A percentile compares a stretch with the other conserved stretches of the same genome.
phyloP scores from a whole-genome alignment of 169 alveolate species.

The Blepharisma undulans region DNA sequence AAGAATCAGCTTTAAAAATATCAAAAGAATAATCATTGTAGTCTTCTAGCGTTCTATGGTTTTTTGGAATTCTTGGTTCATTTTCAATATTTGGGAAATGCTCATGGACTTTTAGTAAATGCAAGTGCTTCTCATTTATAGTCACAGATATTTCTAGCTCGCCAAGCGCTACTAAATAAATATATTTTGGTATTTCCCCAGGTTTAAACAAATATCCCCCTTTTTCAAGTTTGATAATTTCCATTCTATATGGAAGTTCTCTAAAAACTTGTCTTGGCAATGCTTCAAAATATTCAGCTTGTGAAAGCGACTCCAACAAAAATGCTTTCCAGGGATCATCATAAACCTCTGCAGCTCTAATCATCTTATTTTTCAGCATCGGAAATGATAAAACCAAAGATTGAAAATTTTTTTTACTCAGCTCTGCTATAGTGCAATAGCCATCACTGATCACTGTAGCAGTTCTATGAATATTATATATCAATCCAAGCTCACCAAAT shows the following conservation, averaged over 20 bases:
- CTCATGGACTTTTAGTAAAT: background rate
- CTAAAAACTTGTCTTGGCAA: constrained; percentile 47
- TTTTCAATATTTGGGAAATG: background rate
- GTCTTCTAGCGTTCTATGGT: background rate
- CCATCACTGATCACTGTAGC: constrained; percentile 60
- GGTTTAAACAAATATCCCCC: constrained; percentile 31
- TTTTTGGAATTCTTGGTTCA: background rate
- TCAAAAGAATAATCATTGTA: background rate
- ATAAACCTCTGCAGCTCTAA: constrained; percentile 22
- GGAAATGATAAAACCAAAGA: constrained; percentile 43
- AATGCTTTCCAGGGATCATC: constrained; percentile 50
- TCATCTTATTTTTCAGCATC: constrained; percentile 29
- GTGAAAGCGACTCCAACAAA: constrained; percentile 4
- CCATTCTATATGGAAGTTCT: constrained; percentile 50
- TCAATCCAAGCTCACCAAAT: constrained; percentile 67
- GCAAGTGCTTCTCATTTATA: constrained; percentile 23
- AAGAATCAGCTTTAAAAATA: background rate
- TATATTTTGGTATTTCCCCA: background rate
- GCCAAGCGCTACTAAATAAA: constrained; percentile 3
- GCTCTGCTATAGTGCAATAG: constrained; percentile 58
- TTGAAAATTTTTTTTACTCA: constrained; percentile 37
- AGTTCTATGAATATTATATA: constrained; percentile 59
- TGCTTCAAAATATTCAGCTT: constrained; percentile 39
- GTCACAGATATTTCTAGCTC: constrained; percentile 5
- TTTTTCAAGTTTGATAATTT: constrained; percentile 4